Evolutionary conservation across 2,329 filamentous ascomycete species (phyloP).

Genomic region (Thyridium curvatum): DNA sequence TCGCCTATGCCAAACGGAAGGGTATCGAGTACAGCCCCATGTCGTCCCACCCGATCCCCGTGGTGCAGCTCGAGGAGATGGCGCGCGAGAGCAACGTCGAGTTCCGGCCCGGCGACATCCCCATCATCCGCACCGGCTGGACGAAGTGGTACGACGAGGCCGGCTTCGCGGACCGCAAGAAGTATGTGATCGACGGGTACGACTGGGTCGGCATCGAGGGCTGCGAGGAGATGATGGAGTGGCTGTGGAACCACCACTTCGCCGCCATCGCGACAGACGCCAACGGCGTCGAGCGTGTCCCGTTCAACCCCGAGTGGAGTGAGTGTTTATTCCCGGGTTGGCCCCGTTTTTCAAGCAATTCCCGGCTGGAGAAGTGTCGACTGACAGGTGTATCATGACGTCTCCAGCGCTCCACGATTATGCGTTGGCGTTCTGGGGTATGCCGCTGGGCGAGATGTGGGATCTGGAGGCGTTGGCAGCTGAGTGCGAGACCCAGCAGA

Average conservation of each 20-base stretch:
- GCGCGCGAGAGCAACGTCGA: constrained; percentile 55
- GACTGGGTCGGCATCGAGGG: constrained; percentile 29
- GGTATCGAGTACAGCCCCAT: constrained; percentile 46
- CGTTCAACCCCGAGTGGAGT: no score
- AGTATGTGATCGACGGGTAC: constrained; percentile 17
- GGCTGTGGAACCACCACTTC: constrained; percentile 54
- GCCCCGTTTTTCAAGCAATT: no score
- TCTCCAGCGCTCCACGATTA: constrained; percentile 41
- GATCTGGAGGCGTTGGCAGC: constrained; percentile 46
- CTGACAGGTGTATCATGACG: constrained; percentile 3
- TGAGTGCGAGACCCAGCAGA: constrained; percentile 42
- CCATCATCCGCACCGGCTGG: constrained; percentile 59
- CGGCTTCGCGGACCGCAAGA: constrained; percentile 23
- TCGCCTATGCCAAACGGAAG: constrained; percentile 35
- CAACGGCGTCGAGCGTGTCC: constrained; percentile 48
- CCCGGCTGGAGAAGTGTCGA: no score
- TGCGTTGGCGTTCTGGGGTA: constrained; percentile 43
- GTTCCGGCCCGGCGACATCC: constrained; percentile 58
- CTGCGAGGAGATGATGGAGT: constrained; percentile 28
- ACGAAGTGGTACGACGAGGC: constrained; percentile 50
- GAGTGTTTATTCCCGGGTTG: no score
- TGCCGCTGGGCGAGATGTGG: constrained; percentile 49
- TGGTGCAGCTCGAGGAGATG: constrained; percentile 49
- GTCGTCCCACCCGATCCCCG: constrained; percentile 44
- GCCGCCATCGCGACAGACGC: constrained; percentile 58